Conservation (phyloP, 345 rosid genomes). For the Eucalyptus shirleyi region DNA sequence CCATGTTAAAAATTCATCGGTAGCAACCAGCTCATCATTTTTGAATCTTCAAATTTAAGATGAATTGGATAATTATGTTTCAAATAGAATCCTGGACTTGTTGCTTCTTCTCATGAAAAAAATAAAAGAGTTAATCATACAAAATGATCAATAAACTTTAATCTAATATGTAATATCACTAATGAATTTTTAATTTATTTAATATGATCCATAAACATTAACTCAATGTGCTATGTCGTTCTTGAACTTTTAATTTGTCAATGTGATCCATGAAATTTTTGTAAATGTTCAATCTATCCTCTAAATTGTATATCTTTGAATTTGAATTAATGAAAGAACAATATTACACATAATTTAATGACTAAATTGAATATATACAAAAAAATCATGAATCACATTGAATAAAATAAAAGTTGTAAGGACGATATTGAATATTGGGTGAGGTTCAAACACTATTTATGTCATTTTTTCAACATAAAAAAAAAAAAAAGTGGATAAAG, state of each 20-base stretch:
- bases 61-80: not conserved
- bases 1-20: not conserved
- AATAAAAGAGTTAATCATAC: too few relatives aligned
- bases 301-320: too few relatives aligned
- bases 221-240: rapidly evolving
- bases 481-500: not conserved
- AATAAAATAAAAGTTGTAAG: too few relatives aligned
- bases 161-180: rapidly evolving
- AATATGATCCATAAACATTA: too few relatives aligned
- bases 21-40: rapidly evolving
- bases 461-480: not conserved
- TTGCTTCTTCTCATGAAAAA: not conserved
- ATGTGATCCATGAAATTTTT: not conserved
- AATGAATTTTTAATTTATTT: too few relatives aligned
- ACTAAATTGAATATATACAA: too few relatives aligned
- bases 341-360: too few relatives aligned
- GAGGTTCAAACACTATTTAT: too few relatives aligned
- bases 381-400: too few relatives aligned
- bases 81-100: not conserved
- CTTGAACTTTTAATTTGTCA: too few relatives aligned
- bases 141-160: too few relatives aligned
- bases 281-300: too few relatives aligned
- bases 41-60: not conserved
- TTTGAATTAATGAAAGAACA: not conserved
- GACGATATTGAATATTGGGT: not conserved